These are phyloP conservation scores for Amborella trichopoda DNA, from an alignment of 164 flowering plant species.

Conservation along the genomic window DNA sequence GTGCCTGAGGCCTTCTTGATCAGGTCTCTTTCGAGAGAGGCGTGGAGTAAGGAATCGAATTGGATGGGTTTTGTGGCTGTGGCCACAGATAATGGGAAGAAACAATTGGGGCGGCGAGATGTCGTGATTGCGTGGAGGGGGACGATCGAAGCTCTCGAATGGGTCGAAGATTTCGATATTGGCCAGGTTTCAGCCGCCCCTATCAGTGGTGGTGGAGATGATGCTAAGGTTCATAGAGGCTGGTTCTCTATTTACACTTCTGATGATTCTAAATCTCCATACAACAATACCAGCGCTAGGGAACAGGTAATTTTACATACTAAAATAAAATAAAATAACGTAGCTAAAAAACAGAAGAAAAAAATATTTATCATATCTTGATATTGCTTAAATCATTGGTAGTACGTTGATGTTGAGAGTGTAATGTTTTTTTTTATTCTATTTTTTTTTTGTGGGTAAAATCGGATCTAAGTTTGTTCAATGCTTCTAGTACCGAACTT, in stretches of 20 bases:
- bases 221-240: constrained; percentile 23
- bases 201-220: constrained; percentile 1
- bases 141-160: constrained; percentile 17
- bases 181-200: constrained; percentile 17
- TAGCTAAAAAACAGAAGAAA: no score
- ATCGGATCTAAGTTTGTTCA: no score
- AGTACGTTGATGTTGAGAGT: neutral
- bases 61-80: constrained; percentile 54
- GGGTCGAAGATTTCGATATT: constrained; percentile 30
- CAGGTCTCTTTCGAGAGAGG: constrained; percentile 25
- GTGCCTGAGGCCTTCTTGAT: constrained; percentile 30
- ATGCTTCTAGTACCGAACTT: no score
- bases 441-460: no score
- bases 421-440: no score
- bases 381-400: no score
- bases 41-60: constrained; percentile 34
- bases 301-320: constrained; percentile 28
- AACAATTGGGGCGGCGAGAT: constrained; percentile 31
- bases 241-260: constrained; percentile 34
- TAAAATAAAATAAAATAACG: no score
- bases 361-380: no score
- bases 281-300: constrained; percentile 28
- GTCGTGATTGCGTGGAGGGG: constrained; percentile 45
- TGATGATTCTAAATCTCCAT: constrained; percentile 23
- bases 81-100: constrained; percentile 39